These are phyloP conservation scores for Trichoderma brevicompactum DNA, from an alignment of 2,329 filamentous ascomycete genomes.

Conservation along the genomic window DNA sequence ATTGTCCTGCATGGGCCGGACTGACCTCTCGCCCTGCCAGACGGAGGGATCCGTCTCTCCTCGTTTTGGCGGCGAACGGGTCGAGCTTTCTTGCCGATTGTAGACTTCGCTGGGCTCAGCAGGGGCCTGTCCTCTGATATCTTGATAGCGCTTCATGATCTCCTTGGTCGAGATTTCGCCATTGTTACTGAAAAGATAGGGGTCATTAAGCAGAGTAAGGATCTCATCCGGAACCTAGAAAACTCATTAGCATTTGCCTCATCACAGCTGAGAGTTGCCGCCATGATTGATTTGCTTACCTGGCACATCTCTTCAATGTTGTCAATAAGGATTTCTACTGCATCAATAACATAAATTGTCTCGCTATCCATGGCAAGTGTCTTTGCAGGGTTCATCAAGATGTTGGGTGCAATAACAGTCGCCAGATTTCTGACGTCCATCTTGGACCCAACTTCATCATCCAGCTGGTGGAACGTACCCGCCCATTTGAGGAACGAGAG, in stretches of 20 bases:
- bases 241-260: constrained; percentile 35
- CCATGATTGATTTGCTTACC: constrained; percentile 59
- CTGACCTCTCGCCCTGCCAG: constrained; percentile 82
- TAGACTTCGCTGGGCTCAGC: constrained; percentile 62
- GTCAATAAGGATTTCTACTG: constrained; percentile 87
- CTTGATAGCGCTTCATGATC: constrained; percentile 90
- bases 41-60: constrained; percentile 88
- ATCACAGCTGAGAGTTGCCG: not conserved
- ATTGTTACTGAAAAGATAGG: constrained; percentile 76
- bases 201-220: constrained; percentile 82
- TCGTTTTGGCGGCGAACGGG: constrained; percentile 58
- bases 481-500: constrained; percentile 98
- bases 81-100: constrained; percentile 62
- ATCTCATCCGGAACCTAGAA: constrained; percentile 88
- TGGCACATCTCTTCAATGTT: constrained; percentile 97
- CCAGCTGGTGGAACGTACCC: constrained; percentile 93
- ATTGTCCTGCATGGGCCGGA: constrained; percentile 74
- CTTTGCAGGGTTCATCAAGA: constrained; percentile 74
- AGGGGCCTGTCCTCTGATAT: constrained; percentile 67
- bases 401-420: constrained; percentile 96
- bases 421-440: constrained; percentile 99
- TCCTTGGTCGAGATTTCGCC: constrained; percentile 96
- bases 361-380: constrained; percentile 75
- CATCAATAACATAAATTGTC: constrained; percentile 90
- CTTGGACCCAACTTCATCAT: constrained; percentile 96